Evolutionary conservation across 2,329 filamentous ascomycete species (phyloP).

Genomic region (Aotearoamyces nothofagi): DNA sequence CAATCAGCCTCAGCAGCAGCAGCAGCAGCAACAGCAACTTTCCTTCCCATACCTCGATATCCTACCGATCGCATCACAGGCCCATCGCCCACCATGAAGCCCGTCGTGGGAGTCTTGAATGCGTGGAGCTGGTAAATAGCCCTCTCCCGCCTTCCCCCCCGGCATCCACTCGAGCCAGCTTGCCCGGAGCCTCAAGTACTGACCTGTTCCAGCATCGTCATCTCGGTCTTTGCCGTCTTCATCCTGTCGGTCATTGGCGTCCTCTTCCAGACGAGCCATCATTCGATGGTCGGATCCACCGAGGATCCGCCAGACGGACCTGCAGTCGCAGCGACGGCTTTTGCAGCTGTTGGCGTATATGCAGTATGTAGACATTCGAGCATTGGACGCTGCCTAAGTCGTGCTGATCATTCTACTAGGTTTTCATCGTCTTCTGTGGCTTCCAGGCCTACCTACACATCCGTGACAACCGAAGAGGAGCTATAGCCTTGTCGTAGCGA

Average conservation of each 20-base stretch:
- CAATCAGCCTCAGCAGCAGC: no score
- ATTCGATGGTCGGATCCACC: constrained; percentile 65
- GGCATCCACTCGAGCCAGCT: no score
- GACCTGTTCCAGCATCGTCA: constrained; percentile 54
- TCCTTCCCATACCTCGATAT: no score
- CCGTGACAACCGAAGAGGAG: constrained; percentile 67
- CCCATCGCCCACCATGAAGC: constrained; percentile 74
- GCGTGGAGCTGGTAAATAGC: constrained; percentile 79
- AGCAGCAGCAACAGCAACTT: no score
- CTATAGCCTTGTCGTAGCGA: constrained; percentile 52
- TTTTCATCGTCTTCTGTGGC: constrained; percentile 82
- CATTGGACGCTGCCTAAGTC: no score
- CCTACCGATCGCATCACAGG: no score
- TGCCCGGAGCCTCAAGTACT: background rate
- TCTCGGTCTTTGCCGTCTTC: constrained; percentile 50
- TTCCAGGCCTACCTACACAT: constrained; percentile 78
- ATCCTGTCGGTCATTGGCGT: constrained; percentile 48
- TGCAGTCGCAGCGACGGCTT: constrained; percentile 72
- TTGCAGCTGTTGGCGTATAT: constrained; percentile 79
- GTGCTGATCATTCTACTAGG: no score
- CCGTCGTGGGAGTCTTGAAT: constrained; percentile 78
- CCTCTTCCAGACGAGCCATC: constrained; percentile 68
- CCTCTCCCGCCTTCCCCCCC: no score
- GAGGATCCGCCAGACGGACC: constrained; percentile 58
- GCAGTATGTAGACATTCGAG: constrained; percentile 58